Conservation (phyloP, 441 rosid species). For the Adansonia madagascariensis region DNA sequence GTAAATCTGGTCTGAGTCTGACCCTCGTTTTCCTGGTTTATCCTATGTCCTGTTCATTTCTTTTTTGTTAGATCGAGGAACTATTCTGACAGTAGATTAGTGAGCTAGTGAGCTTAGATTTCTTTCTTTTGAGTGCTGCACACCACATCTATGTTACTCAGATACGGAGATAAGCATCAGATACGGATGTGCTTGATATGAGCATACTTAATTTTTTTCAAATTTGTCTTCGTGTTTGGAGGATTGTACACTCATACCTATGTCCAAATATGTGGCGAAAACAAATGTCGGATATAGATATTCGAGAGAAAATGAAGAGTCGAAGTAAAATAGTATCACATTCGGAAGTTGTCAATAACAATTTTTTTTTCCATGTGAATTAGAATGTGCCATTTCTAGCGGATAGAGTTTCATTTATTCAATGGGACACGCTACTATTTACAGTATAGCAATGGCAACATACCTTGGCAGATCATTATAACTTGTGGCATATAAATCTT, state of each 20-base stretch:
- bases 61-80: constrained; percentile 46
- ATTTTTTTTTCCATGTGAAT: constrained; percentile 38
- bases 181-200: too few relatives aligned
- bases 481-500: background rate
- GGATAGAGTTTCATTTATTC: constrained; percentile 21
- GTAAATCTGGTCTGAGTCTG: constrained; percentile 21
- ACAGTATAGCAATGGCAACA: constrained; percentile 9
- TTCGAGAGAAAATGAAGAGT: too few relatives aligned
- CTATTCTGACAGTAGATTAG: constrained; percentile 36
- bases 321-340: too few relatives aligned
- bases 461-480: background rate
- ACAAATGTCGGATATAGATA: too few relatives aligned
- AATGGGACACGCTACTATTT: background rate
- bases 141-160: constrained; percentile 24
- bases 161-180: too few relatives aligned
- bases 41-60: constrained; percentile 25
- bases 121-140: constrained; percentile 29
- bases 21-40: constrained; percentile 23
- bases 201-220: too few relatives aligned
- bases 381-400: constrained; percentile 34
- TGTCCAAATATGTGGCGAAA: too few relatives aligned
- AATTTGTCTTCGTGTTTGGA: too few relatives aligned
- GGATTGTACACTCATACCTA: too few relatives aligned
- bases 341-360: constrained; percentile 33
- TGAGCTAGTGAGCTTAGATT: constrained; percentile 38